Evolutionary conservation across 2,329 filamentous ascomycete genomes (phyloP).

Genomic region (Neoscytalidium dimidiatum): DNA sequence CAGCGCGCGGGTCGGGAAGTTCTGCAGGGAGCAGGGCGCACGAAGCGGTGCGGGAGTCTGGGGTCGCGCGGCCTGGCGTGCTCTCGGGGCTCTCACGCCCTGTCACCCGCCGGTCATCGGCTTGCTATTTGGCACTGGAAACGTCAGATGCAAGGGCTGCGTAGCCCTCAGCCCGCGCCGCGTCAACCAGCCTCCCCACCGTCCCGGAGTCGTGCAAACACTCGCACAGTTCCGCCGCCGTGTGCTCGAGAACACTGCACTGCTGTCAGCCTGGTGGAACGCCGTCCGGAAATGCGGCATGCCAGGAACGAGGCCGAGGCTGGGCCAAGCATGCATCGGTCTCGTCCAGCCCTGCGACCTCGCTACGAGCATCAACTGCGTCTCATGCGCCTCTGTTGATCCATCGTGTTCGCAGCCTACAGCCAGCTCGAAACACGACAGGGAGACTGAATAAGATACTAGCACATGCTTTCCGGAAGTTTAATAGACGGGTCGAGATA

Average conservation of each 20-base stretch:
- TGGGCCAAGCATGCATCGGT: background rate
- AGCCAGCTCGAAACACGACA: background rate
- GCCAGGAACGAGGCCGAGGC: background rate
- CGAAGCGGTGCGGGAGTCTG: constrained; percentile 2
- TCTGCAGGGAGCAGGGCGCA: constrained; percentile 9
- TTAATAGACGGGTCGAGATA: too few relatives aligned
- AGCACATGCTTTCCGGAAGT: background rate
- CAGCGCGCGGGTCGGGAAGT: constrained; percentile 4
- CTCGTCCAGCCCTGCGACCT: background rate
- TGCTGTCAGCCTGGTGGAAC: background rate
- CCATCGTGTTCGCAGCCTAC: background rate
- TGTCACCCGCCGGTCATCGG: too few relatives aligned
- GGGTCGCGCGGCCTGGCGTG: background rate
- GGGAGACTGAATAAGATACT: background rate
- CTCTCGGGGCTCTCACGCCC: too few relatives aligned
- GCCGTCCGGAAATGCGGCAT: background rate
- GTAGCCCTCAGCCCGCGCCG: background rate
- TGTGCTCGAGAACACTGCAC: background rate
- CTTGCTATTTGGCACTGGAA: background rate
- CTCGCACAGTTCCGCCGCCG: background rate
- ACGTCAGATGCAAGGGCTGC: constrained; percentile 1
- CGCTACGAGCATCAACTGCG: background rate
- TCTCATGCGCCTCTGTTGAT: background rate
- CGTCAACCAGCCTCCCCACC: background rate
- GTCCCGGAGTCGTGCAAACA: too few relatives aligned